Evolutionary conservation across 2,329 filamentous ascomycete species (phyloP).

Genomic region (Calonectria montana): DNA sequence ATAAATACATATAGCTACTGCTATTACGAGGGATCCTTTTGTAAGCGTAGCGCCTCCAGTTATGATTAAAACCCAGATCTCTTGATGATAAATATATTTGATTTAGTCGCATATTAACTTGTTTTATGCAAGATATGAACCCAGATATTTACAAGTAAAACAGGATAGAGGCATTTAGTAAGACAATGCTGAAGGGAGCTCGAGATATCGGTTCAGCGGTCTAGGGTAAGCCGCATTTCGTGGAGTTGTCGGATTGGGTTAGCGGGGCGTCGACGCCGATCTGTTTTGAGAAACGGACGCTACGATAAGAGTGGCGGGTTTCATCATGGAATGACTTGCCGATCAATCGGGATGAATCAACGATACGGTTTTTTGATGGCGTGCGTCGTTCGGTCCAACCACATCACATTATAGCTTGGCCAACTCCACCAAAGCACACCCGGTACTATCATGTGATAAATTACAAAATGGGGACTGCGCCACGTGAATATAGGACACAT

Average conservation of each 20-base stretch:
- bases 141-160: too few relatives aligned
- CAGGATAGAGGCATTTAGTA: too few relatives aligned
- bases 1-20: too few relatives aligned
- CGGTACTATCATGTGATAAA: conserved; percentile 1
- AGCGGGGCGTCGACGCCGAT: not conserved
- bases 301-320: not conserved
- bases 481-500: conserved; percentile 6
- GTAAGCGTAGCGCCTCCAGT: too few relatives aligned
- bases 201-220: not conserved
- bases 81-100: too few relatives aligned
- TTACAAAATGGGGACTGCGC: not conserved
- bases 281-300: not conserved
- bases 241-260: not conserved
- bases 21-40: too few relatives aligned
- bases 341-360: not conserved
- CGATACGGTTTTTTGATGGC: not conserved
- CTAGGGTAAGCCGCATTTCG: not conserved
- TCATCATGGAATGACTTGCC: not conserved
- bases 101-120: too few relatives aligned
- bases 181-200: too few relatives aligned
- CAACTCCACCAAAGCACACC: not conserved
- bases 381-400: not conserved
- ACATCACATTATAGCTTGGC: not conserved
- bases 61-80: too few relatives aligned
- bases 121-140: too few relatives aligned